Percentiles rank a stretch among this genome's conserved stretches.
Evolutionary conservation across 2,329 filamentous ascomycete species (phyloP).

Genomic region (Tolypocladium sp.): DNA sequence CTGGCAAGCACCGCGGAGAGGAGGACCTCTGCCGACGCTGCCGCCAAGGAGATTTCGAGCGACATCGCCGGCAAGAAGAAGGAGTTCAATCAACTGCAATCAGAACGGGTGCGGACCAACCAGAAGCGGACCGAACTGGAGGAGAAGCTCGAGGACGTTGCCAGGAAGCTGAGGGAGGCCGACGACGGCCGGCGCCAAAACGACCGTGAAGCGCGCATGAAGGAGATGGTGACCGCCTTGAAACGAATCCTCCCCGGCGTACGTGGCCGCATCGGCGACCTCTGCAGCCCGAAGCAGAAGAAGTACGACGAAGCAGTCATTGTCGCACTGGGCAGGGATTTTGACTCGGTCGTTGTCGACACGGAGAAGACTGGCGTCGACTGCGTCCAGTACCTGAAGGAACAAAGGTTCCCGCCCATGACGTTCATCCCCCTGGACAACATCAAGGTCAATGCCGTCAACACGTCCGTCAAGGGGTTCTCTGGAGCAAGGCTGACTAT

Average conservation of each 20-base stretch:
- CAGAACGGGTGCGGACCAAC: constrained; percentile 70
- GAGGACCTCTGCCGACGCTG: constrained; percentile 50
- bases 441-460: constrained; percentile 87
- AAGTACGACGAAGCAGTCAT: constrained; percentile 92
- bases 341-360: constrained; percentile 91
- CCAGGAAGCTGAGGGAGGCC: constrained; percentile 74
- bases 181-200: constrained; percentile 80
- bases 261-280: constrained; percentile 77
- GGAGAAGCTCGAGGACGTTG: constrained; percentile 77
- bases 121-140: constrained; percentile 83
- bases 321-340: constrained; percentile 84
- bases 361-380: constrained; percentile 90
- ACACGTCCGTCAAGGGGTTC: constrained; percentile 84
- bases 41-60: constrained; percentile 57
- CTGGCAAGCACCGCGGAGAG: constrained; percentile 60
- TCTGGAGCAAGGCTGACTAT: constrained; percentile 82
- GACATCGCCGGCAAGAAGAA: constrained; percentile 88
- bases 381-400: constrained; percentile 89
- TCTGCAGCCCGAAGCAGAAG: constrained; percentile 95
- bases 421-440: constrained; percentile 96
- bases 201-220: constrained; percentile 68
- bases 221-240: constrained; percentile 75
- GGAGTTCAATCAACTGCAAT: constrained; percentile 76
- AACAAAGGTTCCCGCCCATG: constrained; percentile 77
- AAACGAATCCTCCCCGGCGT: constrained; percentile 91